Conservation (phyloP, 345 rosid species). For the Psidium friedrichsthalianum region DNA sequence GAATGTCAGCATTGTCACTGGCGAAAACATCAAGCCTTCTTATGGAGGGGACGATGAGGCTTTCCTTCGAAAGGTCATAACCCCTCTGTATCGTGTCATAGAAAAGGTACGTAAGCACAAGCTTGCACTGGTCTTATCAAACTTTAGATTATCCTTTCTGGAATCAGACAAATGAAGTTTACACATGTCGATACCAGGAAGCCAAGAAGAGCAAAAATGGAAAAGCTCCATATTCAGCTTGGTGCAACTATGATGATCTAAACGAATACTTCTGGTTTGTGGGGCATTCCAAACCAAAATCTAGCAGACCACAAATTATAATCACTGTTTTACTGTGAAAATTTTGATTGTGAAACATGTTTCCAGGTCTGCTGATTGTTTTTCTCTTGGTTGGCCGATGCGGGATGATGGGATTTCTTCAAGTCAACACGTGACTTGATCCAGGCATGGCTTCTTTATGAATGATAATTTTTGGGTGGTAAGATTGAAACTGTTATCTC, state of each 20-base stretch:
- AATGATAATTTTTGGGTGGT: not conserved
- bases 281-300: slow-evolving; percentile 6
- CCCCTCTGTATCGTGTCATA: slow-evolving; percentile 79
- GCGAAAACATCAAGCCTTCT: slow-evolving; percentile 97
- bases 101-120: slow-evolving; percentile 40
- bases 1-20: slow-evolving; percentile 94
- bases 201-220: slow-evolving; percentile 66
- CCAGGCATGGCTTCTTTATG: slow-evolving; percentile 19
- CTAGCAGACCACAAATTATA: not conserved
- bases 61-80: slow-evolving; percentile 77
- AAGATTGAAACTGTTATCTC: not conserved
- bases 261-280: slow-evolving; percentile 94
- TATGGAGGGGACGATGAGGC: slow-evolving; percentile 98
- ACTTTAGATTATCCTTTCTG: not conserved
- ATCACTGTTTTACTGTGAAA: not conserved
- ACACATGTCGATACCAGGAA: slow-evolving; percentile 37
- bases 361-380: slow-evolving; percentile 84
- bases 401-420: slow-evolving; percentile 96
- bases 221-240: slow-evolving; percentile 66
- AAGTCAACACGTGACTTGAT: slow-evolving; percentile 55
- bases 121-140: not conserved
- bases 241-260: slow-evolving; percentile 99
- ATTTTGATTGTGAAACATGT: not conserved
- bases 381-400: slow-evolving; percentile 99
- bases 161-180: not conserved